Conservation (phyloP, 306 rosid genomes). For the Casuarina cunninghamiana region DNA sequence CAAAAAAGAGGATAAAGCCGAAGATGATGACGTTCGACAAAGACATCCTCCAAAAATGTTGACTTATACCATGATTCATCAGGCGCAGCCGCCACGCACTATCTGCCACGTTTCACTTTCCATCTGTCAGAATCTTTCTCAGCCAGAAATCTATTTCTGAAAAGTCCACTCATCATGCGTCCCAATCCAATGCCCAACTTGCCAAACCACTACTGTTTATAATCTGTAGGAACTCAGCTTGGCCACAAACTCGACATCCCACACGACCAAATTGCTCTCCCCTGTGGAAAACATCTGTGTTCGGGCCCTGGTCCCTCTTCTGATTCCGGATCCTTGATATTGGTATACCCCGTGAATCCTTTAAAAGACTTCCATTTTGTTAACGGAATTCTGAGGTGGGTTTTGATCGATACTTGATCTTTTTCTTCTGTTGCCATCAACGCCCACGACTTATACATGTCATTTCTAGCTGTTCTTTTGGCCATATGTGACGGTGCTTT, state of each 20-base stretch:
- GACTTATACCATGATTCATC: background rate
- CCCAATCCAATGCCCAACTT: background rate
- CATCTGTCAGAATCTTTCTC: background rate
- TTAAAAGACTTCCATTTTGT: background rate
- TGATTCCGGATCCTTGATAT: background rate
- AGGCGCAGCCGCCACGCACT: background rate
- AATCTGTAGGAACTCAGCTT: background rate
- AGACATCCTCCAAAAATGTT: too few species aligned
- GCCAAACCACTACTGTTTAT: background rate
- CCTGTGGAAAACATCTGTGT: conserved; percentile 14
- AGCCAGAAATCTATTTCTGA: background rate
- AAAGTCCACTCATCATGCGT: background rate
- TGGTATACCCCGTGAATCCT: conserved; percentile 14
- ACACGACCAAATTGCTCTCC: background rate
- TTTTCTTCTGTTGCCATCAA: background rate
- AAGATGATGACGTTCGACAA: too few species aligned
- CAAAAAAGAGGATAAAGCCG: background rate
- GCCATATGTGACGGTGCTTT: background rate
- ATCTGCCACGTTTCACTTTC: conserved; percentile 1
- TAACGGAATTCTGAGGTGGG: background rate
- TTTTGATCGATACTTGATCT: conserved; percentile 4
- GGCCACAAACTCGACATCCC: background rate
- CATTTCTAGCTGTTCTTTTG: background rate
- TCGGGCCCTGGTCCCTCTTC: background rate
- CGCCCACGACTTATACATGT: conserved; percentile 10